These are phyloP conservation scores for Paratinospora sagittata DNA, from an alignment of 164 flowering plant genomes.

Conservation along the genomic window DNA sequence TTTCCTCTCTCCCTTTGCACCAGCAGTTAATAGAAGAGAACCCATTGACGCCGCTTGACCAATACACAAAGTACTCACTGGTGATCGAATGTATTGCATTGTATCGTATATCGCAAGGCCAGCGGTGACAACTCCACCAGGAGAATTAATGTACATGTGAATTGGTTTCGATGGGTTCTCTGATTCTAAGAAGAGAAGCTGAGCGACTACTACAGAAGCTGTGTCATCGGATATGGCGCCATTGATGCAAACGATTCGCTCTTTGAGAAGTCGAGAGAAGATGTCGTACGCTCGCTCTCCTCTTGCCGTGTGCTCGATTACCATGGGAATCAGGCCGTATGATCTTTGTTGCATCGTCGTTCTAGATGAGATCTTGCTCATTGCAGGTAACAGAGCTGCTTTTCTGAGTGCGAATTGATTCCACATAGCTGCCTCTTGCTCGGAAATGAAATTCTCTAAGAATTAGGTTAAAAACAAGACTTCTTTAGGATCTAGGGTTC, in stretches of 20 bases:
- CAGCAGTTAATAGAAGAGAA: constrained; percentile 82
- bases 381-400: not conserved
- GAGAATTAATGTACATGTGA: constrained; percentile 85
- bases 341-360: constrained; percentile 20
- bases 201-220: constrained; percentile 94
- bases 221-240: constrained; percentile 87
- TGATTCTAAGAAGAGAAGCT: constrained; percentile 86
- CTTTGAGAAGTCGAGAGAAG: constrained; percentile 94
- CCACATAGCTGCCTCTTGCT: constrained; percentile 14
- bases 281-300: constrained; percentile 96
- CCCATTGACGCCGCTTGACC: constrained; percentile 99
- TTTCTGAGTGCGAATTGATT: constrained; percentile 5
- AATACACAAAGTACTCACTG: constrained; percentile 76
- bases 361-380: constrained; percentile 9
- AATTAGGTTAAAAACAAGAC: too few relatives aligned
- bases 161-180: constrained; percentile 94
- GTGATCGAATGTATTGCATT: constrained; percentile 87
- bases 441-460: too few relatives aligned
- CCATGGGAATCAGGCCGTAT: constrained; percentile 81
- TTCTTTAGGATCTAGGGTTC: too few relatives aligned
- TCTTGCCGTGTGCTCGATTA: constrained; percentile 83
- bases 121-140: constrained; percentile 95
- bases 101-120: constrained; percentile 96
- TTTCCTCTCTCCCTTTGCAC: constrained; percentile 88
- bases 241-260: constrained; percentile 87